Base-by-base conservation (phyloP, 1,139 yeast genomes). In the Suhomyces panamericanus region DNA sequence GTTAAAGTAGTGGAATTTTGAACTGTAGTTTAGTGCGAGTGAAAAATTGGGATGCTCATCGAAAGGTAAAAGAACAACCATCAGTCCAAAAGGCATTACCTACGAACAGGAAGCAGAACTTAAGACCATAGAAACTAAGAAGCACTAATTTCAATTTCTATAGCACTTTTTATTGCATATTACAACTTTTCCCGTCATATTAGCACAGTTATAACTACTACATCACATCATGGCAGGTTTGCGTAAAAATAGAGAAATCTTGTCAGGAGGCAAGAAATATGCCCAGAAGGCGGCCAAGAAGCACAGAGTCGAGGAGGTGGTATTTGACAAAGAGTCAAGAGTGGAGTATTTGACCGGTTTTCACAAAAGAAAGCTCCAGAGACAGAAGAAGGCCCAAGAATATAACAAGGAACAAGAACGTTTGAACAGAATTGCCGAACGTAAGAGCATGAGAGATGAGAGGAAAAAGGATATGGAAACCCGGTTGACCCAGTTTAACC, bases 321-420 rank as follows among this genome's bases (percentile, higher is more conserved):
- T 78, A 2, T 91, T 88, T 62, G 93, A 91, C 66, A 80, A 81
- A 53, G 86, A 79, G 32, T 78, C 83, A 22, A 72, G 96, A 62
- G 67, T 66, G 32, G 96, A 91, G 49, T 93, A 84, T 64, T 71
- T 93, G 55, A 93, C 97, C 1, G 99, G 99, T 29, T 93, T 93
- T 63, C 99, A 93, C 64, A 93, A 93, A 67, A 79, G 99, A 59
- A 93, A 93, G 64, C 62, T 91, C 16, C 87, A 87, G 59, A 77
- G 98, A 63, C 87, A 87, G 66, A 91, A 89, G 67, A 84, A 84
- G 54, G 98, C 98, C 0, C 82, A 80, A 53, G 87, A 80, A 49
- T 81, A 75, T 55, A 78, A 77, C 42, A 81, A 85, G 55, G 96
- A 90, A 60, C 87, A 85, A 58, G 95, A 84, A 6, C 75, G 91